Evolutionary conservation across 345 rosid genomes (phyloP).

Genomic region (Psidium guajava): DNA sequence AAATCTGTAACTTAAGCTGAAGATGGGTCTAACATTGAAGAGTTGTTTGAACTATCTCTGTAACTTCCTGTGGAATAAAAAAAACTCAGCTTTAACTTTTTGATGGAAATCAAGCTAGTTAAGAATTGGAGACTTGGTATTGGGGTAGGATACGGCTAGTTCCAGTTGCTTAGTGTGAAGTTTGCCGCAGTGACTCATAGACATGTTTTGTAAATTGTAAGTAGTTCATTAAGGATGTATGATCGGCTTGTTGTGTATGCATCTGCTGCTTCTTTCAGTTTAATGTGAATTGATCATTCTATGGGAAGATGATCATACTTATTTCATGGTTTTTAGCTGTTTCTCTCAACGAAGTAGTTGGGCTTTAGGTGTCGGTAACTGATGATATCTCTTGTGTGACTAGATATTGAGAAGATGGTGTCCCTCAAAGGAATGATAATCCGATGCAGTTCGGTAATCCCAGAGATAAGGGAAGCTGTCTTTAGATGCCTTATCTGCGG

Average conservation of each 20-base stretch:
- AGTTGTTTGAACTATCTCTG: background rate
- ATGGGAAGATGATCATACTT: background rate
- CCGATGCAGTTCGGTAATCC: conserved; percentile 86
- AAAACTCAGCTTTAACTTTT: background rate
- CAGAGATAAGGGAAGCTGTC: conserved; percentile 92
- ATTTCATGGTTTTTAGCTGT: background rate
- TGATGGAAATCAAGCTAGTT: background rate
- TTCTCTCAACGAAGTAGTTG: background rate
- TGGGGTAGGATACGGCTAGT: background rate
- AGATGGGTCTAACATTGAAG: background rate
- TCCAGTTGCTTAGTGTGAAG: background rate
- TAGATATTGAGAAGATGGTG: conserved; percentile 97
- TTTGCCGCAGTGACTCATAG: background rate
- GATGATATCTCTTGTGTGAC: background rate
- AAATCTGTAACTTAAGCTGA: background rate
- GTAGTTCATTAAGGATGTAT: background rate
- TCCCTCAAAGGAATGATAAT: conserved; percentile 93
- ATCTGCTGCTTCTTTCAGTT: background rate
- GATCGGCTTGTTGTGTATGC: background rate
- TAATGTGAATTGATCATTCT: background rate
- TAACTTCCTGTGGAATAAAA: background rate
- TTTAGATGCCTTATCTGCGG: conserved; percentile 93
- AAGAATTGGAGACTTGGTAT: background rate
- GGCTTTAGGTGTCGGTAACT: background rate
- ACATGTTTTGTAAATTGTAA: background rate